These are phyloP conservation scores for Crithidia fasciculata DNA, from an alignment of 208 protist species.

Conservation along the genomic window DNA sequence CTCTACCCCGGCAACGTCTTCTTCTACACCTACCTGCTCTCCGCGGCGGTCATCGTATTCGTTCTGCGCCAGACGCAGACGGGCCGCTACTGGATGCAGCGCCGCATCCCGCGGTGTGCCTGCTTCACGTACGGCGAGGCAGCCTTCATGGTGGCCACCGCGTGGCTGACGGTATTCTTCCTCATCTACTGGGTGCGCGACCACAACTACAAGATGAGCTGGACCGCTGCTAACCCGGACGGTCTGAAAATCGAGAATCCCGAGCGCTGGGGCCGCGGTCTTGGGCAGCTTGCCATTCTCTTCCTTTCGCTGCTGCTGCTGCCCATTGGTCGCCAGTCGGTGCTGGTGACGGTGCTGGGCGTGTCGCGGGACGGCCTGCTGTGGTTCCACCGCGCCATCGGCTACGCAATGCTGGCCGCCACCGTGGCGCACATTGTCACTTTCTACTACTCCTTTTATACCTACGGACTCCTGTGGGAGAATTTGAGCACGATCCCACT, in stretches of 20 bases:
- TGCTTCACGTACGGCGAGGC: slow-evolving; percentile 36
- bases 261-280: slow-evolving; percentile 49
- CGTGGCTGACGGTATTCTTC: slow-evolving; percentile 45
- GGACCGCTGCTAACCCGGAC: slow-evolving; percentile 6
- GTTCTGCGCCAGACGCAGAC: slow-evolving; percentile 34
- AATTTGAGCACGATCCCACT: slow-evolving; percentile 35
- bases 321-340: slow-evolving; percentile 53
- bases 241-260: slow-evolving; percentile 3
- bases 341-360: slow-evolving; percentile 52
- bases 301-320: slow-evolving; percentile 65
- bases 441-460: slow-evolving; percentile 29
- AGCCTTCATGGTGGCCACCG: slow-evolving; percentile 32
- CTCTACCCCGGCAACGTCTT: slow-evolving; percentile 69
- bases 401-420: slow-evolving; percentile 37
- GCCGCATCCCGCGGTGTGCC: slow-evolving; percentile 21
- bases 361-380: slow-evolving; percentile 59
- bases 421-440: slow-evolving; percentile 38
- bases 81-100: slow-evolving; percentile 26
- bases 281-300: slow-evolving; percentile 67
- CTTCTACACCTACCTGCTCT: slow-evolving; percentile 55
- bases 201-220: slow-evolving; percentile 60
- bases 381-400: slow-evolving; percentile 61
- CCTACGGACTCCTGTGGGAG: slow-evolving; percentile 29
- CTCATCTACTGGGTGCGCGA: slow-evolving; percentile 66
- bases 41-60: slow-evolving; percentile 29